Base-by-base conservation (phyloP, 78 protist species). In the Acrasis kona region DNA sequence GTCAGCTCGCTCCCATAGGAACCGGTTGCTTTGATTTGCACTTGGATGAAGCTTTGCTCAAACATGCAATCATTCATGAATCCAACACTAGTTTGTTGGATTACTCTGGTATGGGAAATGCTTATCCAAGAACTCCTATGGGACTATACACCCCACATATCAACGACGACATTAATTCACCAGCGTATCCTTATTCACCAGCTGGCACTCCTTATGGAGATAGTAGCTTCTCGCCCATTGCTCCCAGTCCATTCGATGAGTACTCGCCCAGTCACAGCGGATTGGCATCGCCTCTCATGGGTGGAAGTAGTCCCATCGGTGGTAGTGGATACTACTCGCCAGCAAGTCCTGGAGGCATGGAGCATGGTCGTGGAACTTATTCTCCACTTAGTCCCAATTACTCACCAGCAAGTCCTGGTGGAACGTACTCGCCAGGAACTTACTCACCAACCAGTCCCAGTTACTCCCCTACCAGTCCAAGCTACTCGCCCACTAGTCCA, bases 1-100 rank as follows among this genome's bases (percentile, higher is more conserved):
- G 99, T 39, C 89, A 97, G 70, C 73, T 92, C 8, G 87, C 94
- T 8, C 97, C 96, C 10, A 29, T 91, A 0, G 99, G 99, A 28
- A 91, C 95, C 0, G 94, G 91, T 3, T 5, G 66, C 35, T 92
- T 92, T 35, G 98, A 92, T 6, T 80, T 97, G 39, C 70, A 80
- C 38, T 37, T 97, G 39, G 84, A 94, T 72, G 80, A 67, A 38
- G 81, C 72, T 31, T 84, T 5, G 66, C 69, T 79, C 19, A 50
- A 50, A 50, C 19, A 50, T 50, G 61, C 61, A 50, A 19, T 50
- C 19, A 19, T 50, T n/a, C 19, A 50, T 50, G 61, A 50, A 50
- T n/a, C n/a, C n/a, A n/a, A n/a, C n/a, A n/a, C n/a, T n/a, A n/a
- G n/a, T n/a, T n/a, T n/a, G n/a, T n/a, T n/a, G n/a, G n/a, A n/a